A percentile compares a stretch with the other conserved stretches of the same genome.
These are phyloP conservation scores for Saturnispora quitensis DNA, from an alignment of 805 yeast species.

Conservation along the genomic window DNA sequence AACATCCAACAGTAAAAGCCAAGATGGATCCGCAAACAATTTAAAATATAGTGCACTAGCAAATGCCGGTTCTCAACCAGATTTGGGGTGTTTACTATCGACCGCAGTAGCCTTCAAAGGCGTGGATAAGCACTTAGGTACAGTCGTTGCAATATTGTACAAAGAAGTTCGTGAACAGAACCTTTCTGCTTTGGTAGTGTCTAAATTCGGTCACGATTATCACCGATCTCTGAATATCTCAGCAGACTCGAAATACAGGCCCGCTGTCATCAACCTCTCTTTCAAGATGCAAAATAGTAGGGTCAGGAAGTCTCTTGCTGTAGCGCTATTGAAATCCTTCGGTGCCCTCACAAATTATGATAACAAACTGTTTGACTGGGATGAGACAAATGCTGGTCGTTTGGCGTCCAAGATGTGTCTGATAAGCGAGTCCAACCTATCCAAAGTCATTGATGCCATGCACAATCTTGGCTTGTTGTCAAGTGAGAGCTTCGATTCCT, in stretches of 20 bases:
- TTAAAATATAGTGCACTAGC: neutral
- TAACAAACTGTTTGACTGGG: constrained; percentile 38
- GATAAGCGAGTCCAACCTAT: constrained; percentile 43
- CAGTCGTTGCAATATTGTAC: constrained; percentile 41
- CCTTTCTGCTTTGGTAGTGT: constrained; percentile 46
- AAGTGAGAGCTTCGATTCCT: constrained; percentile 37
- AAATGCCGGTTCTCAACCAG: neutral
- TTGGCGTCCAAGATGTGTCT: constrained; percentile 59
- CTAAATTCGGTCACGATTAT: constrained; percentile 58
- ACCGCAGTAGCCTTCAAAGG: constrained; percentile 25
- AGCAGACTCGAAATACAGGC: constrained; percentile 58
- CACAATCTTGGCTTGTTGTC: constrained; percentile 44
- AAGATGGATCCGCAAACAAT: neutral
- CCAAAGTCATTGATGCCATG: constrained; percentile 47
- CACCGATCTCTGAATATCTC: constrained; percentile 51
- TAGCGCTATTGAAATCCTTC: constrained; percentile 59
- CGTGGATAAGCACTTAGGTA: constrained; percentile 37
- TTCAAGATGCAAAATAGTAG: constrained; percentile 41
- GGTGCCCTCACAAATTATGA: constrained; percentile 39
- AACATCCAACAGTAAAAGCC: neutral
- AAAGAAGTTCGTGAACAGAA: constrained; percentile 34
- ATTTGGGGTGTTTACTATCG: neutral
- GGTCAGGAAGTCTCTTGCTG: constrained; percentile 69
- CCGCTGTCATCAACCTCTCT: constrained; percentile 64
- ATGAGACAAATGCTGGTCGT: constrained; percentile 79